A percentile compares a stretch with the other conserved stretches of the same genome.
Evolutionary conservation across 768 basidiomycete genomes (phyloP).

Genomic region (Termitomyces sp.): DNA sequence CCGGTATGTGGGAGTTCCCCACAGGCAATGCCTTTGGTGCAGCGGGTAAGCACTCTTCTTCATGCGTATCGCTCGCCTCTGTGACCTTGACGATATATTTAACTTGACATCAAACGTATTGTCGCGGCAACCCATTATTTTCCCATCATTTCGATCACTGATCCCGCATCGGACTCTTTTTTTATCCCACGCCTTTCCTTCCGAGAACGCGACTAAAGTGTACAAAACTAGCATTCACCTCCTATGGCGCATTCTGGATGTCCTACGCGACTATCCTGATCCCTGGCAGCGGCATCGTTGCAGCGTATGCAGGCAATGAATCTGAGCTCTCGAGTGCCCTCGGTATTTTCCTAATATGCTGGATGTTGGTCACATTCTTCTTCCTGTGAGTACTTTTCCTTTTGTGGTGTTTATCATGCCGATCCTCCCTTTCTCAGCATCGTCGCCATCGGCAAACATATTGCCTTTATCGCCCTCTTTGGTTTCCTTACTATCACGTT

Average conservation of each 20-base stretch:
- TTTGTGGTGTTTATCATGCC: background rate
- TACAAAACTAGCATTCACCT: conserved; percentile 58
- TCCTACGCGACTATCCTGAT: conserved; percentile 72
- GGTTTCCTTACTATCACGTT: conserved; percentile 34
- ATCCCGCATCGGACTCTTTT: background rate
- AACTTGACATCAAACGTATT: too few species aligned
- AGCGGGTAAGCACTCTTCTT: conserved; percentile 11
- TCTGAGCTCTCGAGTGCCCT: conserved; percentile 47
- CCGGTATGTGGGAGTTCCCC: conserved; percentile 87
- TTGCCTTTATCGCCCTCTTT: conserved; percentile 35
- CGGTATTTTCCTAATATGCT: conserved; percentile 69
- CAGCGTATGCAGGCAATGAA: conserved; percentile 38
- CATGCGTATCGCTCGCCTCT: too few species aligned
- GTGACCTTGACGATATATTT: background rate
- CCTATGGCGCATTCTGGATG: conserved; percentile 88
- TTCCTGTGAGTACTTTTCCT: conserved; percentile 43
- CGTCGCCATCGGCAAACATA: conserved; percentile 31
- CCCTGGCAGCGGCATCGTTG: conserved; percentile 57
- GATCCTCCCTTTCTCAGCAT: conserved; percentile 22
- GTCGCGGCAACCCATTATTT: background rate
- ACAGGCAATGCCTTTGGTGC: conserved; percentile 52
- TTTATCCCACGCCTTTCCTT: background rate
- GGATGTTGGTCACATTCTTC: conserved; percentile 69
- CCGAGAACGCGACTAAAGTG: background rate
- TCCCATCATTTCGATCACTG: background rate